These are phyloP conservation scores for Rhizopogon vinicolor DNA, from an alignment of 768 basidiomycete genomes.

Conservation along the genomic window DNA sequence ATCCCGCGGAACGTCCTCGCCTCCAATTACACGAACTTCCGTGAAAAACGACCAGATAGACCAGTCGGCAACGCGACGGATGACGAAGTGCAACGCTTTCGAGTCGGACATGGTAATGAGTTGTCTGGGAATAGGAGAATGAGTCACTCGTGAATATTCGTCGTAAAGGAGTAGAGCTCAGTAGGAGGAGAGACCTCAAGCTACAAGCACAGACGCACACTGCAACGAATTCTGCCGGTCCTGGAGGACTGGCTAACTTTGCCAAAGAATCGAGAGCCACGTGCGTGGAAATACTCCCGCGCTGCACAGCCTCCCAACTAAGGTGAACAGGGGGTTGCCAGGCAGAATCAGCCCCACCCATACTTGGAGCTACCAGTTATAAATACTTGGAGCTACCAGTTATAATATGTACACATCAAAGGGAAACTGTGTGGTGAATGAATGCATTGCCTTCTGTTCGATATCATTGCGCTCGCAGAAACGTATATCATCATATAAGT, in stretches of 20 bases:
- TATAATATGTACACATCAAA: too few relatives aligned
- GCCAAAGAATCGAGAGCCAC: neutral
- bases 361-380: too few relatives aligned
- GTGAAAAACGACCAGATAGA: conserved; percentile 86
- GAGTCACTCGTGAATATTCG: neutral
- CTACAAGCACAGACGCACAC: neutral
- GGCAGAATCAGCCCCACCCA: too few relatives aligned
- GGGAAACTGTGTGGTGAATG: too few relatives aligned
- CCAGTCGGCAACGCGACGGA: conserved; percentile 67
- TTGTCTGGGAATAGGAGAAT: neutral
- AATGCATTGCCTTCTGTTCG: too few relatives aligned
- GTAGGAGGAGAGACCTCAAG: neutral
- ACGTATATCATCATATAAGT: too few relatives aligned
- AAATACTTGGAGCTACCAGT: too few relatives aligned
- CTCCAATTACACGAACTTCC: conserved; percentile 80
- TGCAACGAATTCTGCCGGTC: neutral
- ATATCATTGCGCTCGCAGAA: too few relatives aligned
- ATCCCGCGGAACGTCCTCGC: conserved; percentile 80
- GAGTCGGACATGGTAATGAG: conserved; percentile 25
- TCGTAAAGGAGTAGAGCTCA: neutral
- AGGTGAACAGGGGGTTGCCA: too few relatives aligned
- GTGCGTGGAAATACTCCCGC: neutral
- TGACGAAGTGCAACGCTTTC: conserved; percentile 57
- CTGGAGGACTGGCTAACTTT: neutral
- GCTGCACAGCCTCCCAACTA: too few relatives aligned